phyloP scores from a whole-genome alignment of 768 basidiomycete genomes.

The Cystofilobasidium capitatum region DNA sequence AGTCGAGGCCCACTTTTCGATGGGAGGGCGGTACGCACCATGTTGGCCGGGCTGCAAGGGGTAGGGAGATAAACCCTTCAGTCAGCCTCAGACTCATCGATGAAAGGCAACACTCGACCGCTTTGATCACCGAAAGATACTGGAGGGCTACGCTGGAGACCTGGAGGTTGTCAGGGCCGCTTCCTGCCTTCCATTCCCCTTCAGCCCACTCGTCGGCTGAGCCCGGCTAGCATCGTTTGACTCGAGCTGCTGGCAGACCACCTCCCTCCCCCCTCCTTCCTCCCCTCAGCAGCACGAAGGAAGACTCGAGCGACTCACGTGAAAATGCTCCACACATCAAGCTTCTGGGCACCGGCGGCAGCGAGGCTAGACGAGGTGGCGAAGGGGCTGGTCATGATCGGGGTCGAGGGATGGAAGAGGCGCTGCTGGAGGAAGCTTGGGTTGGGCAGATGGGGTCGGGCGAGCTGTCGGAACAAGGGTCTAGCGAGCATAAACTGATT shows the following conservation, averaged over 20 bases:
- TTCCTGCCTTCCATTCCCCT: no score
- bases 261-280: no score
- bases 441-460: background rate
- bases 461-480: background rate
- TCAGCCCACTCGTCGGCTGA: no score
- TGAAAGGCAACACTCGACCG: no score
- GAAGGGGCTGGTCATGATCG: background rate
- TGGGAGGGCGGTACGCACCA: slow-evolving; percentile 36
- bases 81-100: no score
- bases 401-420: background rate
- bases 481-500: background rate
- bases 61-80: background rate
- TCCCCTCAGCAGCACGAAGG: no score
- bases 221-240: no score
- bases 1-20: background rate
- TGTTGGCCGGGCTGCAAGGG: slow-evolving; percentile 60
- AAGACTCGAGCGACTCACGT: slow-evolving; percentile 22
- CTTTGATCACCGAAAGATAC: no score
- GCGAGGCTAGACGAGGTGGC: slow-evolving; percentile 6
- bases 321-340: slow-evolving; percentile 84
- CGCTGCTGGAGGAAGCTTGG: background rate
- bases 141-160: no score
- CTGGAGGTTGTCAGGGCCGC: no score
- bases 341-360: slow-evolving; percentile 28
- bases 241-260: no score